Evolutionary conservation across 1,139 yeast species (phyloP).

Genomic region (Petasospora fabianii): DNA sequence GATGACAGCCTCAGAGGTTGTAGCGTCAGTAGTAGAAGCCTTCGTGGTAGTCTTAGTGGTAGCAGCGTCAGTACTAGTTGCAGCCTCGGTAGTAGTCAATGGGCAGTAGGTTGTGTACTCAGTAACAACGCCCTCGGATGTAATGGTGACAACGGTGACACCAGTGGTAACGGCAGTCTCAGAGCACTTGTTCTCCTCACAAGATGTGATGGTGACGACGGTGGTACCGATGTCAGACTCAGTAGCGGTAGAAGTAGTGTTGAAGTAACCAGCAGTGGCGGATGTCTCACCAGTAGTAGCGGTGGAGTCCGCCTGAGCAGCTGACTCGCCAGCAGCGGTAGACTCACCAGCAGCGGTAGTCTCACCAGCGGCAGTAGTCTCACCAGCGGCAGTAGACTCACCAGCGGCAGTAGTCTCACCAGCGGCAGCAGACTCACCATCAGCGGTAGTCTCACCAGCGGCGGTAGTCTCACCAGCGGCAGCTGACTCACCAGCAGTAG

Average conservation of each 20-base stretch:
- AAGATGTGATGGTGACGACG: constrained; percentile 25
- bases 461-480: not conserved
- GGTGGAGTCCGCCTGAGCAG: not conserved
- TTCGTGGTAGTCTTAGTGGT: constrained; percentile 2
- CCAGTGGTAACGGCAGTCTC: constrained; percentile 22
- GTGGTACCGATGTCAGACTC: constrained; percentile 19
- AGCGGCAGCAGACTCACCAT: not conserved
- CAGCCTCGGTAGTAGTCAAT: constrained; percentile 4
- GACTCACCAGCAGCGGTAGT: not conserved
- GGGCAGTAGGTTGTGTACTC: constrained; percentile 36
- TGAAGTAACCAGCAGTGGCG: constrained; percentile 5
- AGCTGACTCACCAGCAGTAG: constrained; percentile 2
- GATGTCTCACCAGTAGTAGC: not conserved
- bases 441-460: constrained; percentile 2
- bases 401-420: not conserved
- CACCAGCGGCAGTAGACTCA: not conserved
- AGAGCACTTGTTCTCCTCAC: constrained; percentile 21
- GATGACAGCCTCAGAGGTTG: constrained; percentile 3
- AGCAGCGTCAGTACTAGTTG: not conserved
- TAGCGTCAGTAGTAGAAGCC: not conserved
- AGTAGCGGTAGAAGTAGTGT: constrained; percentile 11
- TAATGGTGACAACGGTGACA: constrained; percentile 16
- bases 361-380: constrained; percentile 2
- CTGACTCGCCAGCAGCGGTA: not conserved
- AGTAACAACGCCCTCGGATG: constrained; percentile 27